Evolutionary conservation across 768 basidiomycete species (phyloP).

Genomic region (Kwoniella dejecticola): DNA sequence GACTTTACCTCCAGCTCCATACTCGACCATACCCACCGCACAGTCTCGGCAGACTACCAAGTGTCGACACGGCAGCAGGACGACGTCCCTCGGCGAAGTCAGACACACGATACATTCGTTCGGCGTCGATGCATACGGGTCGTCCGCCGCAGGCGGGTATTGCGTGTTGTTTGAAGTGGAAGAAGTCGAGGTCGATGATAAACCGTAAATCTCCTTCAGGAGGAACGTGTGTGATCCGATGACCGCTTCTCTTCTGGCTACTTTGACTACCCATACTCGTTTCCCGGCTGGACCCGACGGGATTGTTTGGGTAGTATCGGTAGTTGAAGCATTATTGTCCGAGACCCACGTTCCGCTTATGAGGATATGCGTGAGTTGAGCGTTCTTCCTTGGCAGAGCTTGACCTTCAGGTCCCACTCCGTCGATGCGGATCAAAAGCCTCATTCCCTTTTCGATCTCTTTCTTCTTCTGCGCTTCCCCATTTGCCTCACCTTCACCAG

Average conservation of each 20-base stretch:
- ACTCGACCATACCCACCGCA: slow-evolving; percentile 95
- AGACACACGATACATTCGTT: slow-evolving; percentile 87
- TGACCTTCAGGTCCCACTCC: slow-evolving; percentile 76
- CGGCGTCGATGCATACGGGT: slow-evolving; percentile 63
- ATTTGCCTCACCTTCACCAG: slow-evolving; percentile 58
- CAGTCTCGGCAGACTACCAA: slow-evolving; percentile 94
- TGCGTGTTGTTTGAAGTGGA: slow-evolving; percentile 55
- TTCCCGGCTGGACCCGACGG: slow-evolving; percentile 60
- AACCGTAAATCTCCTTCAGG: slow-evolving; percentile 90
- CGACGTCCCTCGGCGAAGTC: slow-evolving; percentile 83
- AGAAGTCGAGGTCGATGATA: slow-evolving; percentile 61
- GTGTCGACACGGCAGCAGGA: slow-evolving; percentile 88
- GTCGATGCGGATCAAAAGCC: slow-evolving; percentile 74
- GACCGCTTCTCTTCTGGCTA: slow-evolving; percentile 85
- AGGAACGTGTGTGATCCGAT: slow-evolving; percentile 94
- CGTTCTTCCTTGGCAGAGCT: slow-evolving; percentile 67
- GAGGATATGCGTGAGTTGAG: slow-evolving; percentile 85
- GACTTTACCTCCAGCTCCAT: slow-evolving; percentile 87
- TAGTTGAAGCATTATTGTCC: slow-evolving; percentile 32
- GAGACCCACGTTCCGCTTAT: slow-evolving; percentile 66
- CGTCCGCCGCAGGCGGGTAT: slow-evolving; percentile 58
- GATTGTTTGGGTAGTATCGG: slow-evolving; percentile 20
- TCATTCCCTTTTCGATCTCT: slow-evolving; percentile 64
- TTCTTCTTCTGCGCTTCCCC: slow-evolving; percentile 19
- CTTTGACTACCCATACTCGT: slow-evolving; percentile 86